Base-by-base conservation (phyloP, 345 rosid genomes). In the Psidium guajava region DNA sequence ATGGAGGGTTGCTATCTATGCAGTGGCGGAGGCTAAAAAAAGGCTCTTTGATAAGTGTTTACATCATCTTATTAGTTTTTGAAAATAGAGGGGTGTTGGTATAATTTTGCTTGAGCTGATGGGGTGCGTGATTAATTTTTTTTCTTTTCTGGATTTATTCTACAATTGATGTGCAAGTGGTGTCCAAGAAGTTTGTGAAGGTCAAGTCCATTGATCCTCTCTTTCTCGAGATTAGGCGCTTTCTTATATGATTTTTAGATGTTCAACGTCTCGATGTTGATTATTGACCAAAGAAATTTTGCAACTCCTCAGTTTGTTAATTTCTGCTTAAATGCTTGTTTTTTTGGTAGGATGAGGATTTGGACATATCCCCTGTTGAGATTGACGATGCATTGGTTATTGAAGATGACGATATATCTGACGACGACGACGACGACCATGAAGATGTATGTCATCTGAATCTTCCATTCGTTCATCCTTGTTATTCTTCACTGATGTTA, bases 381-480 rank as follows among this genome's bases (percentile, higher is more conserved):
- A 94, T 98, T 84, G 99, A 98, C 85, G 99, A 98, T 87, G 95
- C 98, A 47, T 91, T 96, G 91, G 95, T 98, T 89, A 96, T 98
- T 87, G 99, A 97, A 91, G 99, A 96, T 90, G 99, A 96, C 85
- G 99, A 95, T 87, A 91, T 98, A 81, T 98, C 99, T 82, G 98
- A 94, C 82, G 99, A 98, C 75, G 99, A 96, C 16, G 98, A 96
- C 82, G 98, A 93, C 64, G 99, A 97, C 84, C 94, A 96, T 83
- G 98, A 96, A 86, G 99, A 95, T 88, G 99, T 95, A 94, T 90
- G 98, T 91, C 24, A 61, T 28, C 14, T 32, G 22, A 54, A 15
- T 24, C 28, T 85, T 51, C 47, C 20, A 85, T 55, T 82, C 57
- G 51, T 44, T 81, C 50, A 42, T 54, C 28, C 21, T 32, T 32